Percentiles rank a stretch among this genome's conserved stretches.
Evolutionary conservation across 208 protist species (phyloP).

Genomic region (Leishmania major): DNA sequence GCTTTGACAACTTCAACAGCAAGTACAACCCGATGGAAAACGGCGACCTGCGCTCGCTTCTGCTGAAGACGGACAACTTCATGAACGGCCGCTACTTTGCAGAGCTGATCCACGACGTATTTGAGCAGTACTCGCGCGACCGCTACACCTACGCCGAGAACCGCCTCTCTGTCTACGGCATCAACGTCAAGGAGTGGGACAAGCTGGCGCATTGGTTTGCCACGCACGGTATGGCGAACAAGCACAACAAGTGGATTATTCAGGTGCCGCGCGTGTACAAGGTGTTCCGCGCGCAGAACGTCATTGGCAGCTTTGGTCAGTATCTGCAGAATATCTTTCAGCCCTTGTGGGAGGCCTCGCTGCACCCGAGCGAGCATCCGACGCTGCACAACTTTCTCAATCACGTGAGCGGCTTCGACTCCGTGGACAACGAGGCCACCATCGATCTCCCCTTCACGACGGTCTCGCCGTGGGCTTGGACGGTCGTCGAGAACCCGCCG

Average conservation of each 20-base stretch:
- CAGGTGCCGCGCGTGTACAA: slow-evolving; percentile 97
- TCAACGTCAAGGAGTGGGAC: slow-evolving; percentile 95
- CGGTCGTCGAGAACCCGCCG: slow-evolving; percentile 95
- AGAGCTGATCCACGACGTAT: slow-evolving; percentile 96
- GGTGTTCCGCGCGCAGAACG: slow-evolving; percentile 89
- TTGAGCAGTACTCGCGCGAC: slow-evolving; percentile 95
- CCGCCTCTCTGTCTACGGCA: slow-evolving; percentile 93
- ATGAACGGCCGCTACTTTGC: slow-evolving; percentile 98
- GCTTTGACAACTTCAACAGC: slow-evolving; percentile 99
- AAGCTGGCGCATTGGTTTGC: slow-evolving; percentile 96
- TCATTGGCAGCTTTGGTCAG: slow-evolving; percentile 95
- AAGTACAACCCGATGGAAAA: slow-evolving; percentile 98
- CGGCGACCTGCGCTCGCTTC: slow-evolving; percentile 94
- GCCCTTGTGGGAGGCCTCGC: slow-evolving; percentile 98
- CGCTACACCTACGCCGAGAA: slow-evolving; percentile 96
- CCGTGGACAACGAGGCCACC: slow-evolving; percentile 98
- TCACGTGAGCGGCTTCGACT: slow-evolving; percentile 98
- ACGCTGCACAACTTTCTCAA: slow-evolving; percentile 97
- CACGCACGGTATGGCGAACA: slow-evolving; percentile 94
- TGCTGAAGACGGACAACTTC: slow-evolving; percentile 99
- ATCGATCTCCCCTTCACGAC: slow-evolving; percentile 87
- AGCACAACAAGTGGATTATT: slow-evolving; percentile 98
- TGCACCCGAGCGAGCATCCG: slow-evolving; percentile 95
- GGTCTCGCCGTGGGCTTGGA: slow-evolving; percentile 95
- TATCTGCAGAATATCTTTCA: slow-evolving; percentile 98